phyloP scores from a whole-genome alignment of 2,329 filamentous ascomycete genomes.

The Phialophora chinensis region DNA sequence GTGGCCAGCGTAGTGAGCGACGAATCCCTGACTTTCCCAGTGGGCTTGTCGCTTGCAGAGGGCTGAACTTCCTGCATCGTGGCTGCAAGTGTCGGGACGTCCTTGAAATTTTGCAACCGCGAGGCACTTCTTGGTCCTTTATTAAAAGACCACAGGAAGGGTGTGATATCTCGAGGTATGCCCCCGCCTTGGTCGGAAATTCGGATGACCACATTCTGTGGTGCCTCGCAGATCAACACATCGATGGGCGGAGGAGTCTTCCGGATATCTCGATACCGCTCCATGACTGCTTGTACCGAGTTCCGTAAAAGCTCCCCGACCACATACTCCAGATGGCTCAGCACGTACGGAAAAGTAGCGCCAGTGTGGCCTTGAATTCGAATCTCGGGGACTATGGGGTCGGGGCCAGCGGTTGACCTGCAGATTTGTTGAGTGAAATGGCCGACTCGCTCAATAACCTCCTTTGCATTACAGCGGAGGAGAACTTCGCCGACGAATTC shows the following conservation, averaged over 20 bases:
- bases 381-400: conserved; percentile 77
- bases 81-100: conserved; percentile 88
- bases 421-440: conserved; percentile 76
- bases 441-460: conserved; percentile 85
- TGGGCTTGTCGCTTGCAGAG: conserved; percentile 30
- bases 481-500: conserved; percentile 97
- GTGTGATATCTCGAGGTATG: conserved; percentile 81
- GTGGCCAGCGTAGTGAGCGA: conserved; percentile 82
- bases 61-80: conserved; percentile 77
- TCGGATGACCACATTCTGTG: conserved; percentile 93
- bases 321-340: conserved; percentile 96
- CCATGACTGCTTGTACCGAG: conserved; percentile 89
- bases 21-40: conserved; percentile 55
- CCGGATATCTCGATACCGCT: conserved; percentile 63
- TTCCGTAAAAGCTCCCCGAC: conserved; percentile 93
- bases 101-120: conserved; percentile 81
- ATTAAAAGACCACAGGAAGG: conserved; percentile 94
- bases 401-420: conserved; percentile 73
- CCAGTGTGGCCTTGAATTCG: conserved; percentile 81
- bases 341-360: conserved; percentile 93
- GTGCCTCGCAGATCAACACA: conserved; percentile 90
- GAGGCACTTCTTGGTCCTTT: conserved; percentile 82
- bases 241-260: conserved; percentile 78
- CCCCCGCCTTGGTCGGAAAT: conserved; percentile 96
- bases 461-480: conserved; percentile 85